Percentiles rank a stretch among this genome's conserved stretches.
These are phyloP conservation scores for Podochytrium sp. DNA, from an alignment of 192 early-diverging fungal species.

Conservation along the genomic window DNA sequence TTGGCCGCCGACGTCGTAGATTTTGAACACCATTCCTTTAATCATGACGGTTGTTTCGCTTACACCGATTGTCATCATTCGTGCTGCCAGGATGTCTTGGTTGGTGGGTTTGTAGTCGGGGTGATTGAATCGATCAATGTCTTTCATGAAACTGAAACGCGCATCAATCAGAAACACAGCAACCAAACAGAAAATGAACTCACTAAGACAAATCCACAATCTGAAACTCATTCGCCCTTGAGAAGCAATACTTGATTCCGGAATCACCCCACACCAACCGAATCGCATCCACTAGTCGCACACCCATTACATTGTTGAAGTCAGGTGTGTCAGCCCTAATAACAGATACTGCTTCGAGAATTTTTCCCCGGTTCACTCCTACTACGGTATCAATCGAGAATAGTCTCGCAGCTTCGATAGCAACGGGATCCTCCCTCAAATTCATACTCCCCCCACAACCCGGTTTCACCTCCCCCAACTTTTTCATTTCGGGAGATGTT, in stretches of 20 bases:
- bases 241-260: constrained; percentile 81
- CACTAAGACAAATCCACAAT: constrained; percentile 83
- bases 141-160: constrained; percentile 26
- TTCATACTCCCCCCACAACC: background rate
- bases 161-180: background rate
- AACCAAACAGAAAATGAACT: constrained; percentile 8
- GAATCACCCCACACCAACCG: constrained; percentile 83
- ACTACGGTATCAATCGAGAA: no score
- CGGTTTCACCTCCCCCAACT: background rate
- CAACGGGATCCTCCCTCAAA: background rate
- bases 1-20: constrained; percentile 90
- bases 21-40: constrained; percentile 44
- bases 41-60: constrained; percentile 20
- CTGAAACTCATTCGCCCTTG: constrained; percentile 88
- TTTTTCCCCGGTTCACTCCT: no score
- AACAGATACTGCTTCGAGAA: no score
- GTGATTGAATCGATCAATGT: constrained; percentile 7
- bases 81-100: constrained; percentile 21
- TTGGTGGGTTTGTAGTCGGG: constrained; percentile 11
- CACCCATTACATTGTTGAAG: background rate
- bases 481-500: background rate
- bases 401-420: background rate
- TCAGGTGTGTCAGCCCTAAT: no score
- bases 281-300: constrained; percentile 71
- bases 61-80: constrained; percentile 20